A percentile compares a stretch with the other conserved stretches of the same genome.
Conservation (phyloP, 352 stramenopile species). For the Pythium brachiatum region DNA sequence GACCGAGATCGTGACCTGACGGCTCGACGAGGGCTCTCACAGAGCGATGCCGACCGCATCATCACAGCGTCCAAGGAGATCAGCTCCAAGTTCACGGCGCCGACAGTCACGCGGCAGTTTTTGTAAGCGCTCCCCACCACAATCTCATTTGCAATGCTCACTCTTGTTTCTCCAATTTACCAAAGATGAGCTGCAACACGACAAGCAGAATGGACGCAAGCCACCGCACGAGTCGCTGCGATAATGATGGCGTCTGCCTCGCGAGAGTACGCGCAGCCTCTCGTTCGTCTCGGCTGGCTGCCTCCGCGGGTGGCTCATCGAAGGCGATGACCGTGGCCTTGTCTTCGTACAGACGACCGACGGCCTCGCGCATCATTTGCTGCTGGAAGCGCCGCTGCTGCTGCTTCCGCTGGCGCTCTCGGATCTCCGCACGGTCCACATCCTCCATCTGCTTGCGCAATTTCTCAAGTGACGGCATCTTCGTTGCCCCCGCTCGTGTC, state of each 20-base stretch:
- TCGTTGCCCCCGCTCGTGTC: not conserved
- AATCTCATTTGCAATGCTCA: not conserved
- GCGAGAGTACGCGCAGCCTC: not conserved
- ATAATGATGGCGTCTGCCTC: not conserved
- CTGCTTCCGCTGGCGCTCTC: constrained; percentile 36
- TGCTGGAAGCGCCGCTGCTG: constrained; percentile 45
- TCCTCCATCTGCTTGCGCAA: constrained; percentile 48
- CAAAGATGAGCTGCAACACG: constrained; percentile 13
- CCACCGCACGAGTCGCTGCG: constrained; percentile 9
- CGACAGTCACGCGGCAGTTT: constrained; percentile 81
- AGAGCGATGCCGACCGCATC: constrained; percentile 66
- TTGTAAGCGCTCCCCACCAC: constrained; percentile 35
- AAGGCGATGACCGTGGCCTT: constrained; percentile 33
- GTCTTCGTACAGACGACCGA: constrained; percentile 70
- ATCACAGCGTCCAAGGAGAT: constrained; percentile 76
- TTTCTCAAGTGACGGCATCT: constrained; percentile 11
- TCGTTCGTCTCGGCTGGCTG: constrained; percentile 1
- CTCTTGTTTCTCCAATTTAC: constrained; percentile 13
- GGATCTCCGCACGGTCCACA: constrained; percentile 47
- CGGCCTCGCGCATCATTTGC: constrained; percentile 76
- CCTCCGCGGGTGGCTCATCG: not conserved
- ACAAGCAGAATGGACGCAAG: constrained; percentile 14
- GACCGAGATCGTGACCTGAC: constrained; percentile 79
- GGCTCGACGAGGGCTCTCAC: constrained; percentile 55
- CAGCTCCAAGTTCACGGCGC: constrained; percentile 84